These are phyloP conservation scores for Dictyostelium intermedium DNA, from an alignment of 78 protist genomes.

Conservation along the genomic window DNA sequence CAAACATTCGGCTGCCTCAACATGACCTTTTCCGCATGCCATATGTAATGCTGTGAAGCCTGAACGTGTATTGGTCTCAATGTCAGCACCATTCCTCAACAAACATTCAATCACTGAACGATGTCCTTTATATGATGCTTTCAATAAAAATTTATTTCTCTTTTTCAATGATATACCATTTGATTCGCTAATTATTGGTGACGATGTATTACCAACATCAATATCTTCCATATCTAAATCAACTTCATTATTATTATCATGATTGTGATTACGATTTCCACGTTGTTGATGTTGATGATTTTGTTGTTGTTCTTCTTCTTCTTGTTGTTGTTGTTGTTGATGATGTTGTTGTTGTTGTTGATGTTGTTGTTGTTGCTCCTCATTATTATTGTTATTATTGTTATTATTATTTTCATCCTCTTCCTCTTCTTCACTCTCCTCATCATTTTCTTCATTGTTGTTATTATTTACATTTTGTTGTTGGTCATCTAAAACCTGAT, in stretches of 20 bases:
- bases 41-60: constrained; percentile 76
- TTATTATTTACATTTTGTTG: not conserved
- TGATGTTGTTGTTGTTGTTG: not conserved
- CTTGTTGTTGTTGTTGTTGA: not conserved
- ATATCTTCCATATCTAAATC: constrained; percentile 65
- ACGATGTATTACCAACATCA: constrained; percentile 26
- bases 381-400: not conserved
- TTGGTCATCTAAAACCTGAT: not conserved
- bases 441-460: not conserved
- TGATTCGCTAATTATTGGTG: constrained; percentile 45
- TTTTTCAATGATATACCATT: constrained; percentile 29
- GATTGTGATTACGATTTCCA: not conserved
- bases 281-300: not conserved
- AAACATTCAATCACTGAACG: constrained; percentile 50
- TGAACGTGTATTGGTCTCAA: constrained; percentile 57
- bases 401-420: not conserved
- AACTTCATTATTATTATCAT: constrained; percentile 23
- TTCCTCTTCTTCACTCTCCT: not conserved
- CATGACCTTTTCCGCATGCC: constrained; percentile 80
- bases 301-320: not conserved
- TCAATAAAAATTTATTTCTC: constrained; percentile 57
- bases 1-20: constrained; percentile 56
- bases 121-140: constrained; percentile 77
- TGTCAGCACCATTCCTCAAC: constrained; percentile 61
- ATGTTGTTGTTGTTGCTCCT: not conserved